Conservation (phyloP, 805 yeast species). For the Monosporozyma unispora region DNA sequence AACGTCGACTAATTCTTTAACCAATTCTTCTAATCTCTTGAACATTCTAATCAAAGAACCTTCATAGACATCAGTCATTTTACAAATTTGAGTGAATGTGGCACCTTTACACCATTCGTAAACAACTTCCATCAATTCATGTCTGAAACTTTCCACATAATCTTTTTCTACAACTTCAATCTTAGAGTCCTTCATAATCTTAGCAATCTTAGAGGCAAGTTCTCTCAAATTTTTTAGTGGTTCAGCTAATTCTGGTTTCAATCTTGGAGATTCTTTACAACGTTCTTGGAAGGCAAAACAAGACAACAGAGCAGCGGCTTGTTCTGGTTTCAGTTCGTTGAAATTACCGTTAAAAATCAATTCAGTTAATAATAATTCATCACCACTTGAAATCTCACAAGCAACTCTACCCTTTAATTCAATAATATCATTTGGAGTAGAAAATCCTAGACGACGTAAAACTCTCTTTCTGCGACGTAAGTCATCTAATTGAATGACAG, state of each 20-base stretch:
- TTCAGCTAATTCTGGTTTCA: conserved; percentile 85
- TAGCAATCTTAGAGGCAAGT: conserved; percentile 86
- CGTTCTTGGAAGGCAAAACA: conserved; percentile 97
- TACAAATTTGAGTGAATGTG: conserved; percentile 90
- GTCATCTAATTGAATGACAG: conserved; percentile 90
- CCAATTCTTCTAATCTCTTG: conserved; percentile 85
- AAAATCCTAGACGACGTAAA: conserved; percentile 82
- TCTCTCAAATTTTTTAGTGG: conserved; percentile 83
- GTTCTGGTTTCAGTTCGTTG: conserved; percentile 78
- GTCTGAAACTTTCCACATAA: conserved; percentile 83
- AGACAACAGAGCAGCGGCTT: conserved; percentile 83
- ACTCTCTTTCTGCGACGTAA: conserved; percentile 89
- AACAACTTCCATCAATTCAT: conserved; percentile 94
- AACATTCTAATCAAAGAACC: conserved; percentile 93
- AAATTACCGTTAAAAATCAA: conserved; percentile 92
- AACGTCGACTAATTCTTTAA: conserved; percentile 82
- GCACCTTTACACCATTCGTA: conserved; percentile 97
- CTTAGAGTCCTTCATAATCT: conserved; percentile 80
- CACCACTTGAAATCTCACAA: conserved; percentile 89
- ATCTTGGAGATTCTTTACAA: conserved; percentile 76
- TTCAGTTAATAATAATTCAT: conserved; percentile 77
- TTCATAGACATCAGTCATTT: conserved; percentile 98
- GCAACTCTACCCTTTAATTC: conserved; percentile 97
- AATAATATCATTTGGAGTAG: conserved; percentile 78
- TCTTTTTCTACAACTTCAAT: conserved; percentile 86